Evolutionary conservation across 1,284 basidiomycete species (phyloP), one percentile per base, ranked within the genome.

Genomic region (Rhodotorula sp.): DNA sequence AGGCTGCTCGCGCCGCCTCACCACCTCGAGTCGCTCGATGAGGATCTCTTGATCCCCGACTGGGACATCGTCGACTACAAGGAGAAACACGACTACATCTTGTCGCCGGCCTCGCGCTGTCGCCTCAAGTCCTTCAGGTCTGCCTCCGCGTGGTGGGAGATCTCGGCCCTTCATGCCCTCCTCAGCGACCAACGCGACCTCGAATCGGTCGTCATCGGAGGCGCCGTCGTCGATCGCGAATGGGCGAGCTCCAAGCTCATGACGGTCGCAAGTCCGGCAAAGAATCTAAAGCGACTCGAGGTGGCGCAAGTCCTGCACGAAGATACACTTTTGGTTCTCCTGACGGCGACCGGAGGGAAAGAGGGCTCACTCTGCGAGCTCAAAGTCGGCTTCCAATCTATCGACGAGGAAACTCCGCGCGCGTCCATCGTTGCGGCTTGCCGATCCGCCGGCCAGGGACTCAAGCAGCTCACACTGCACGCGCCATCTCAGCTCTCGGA

Each of bases 351-450:
- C 17, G 65, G 59, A 44, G 59, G 59, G 14, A 15, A 22, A 12
- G n/a, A 17, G 26, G 17, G 37, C 18, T 17, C 30, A 1, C 51
- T 71, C 30, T 4, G 24, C 8, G 30, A 54, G 17, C 45, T 73
- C 4, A 20, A 44, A 2, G 6, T 73, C 18, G 55, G 56, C 2
- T 69, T 66, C 53, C 66, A 68, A 42, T 58, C 51, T 3, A 59
- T 70, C 54, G 72, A 73, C 44, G 59, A 70, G 54, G 72, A 73
- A n/a, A 73, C 69, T 14, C 72, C 72, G 1, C 51, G 64, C 20
- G 61, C 56, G 0, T 66, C 66, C 2, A 68, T 73, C 58, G 61
- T 62, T 4, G 3, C 53, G 26, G 72, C 72, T 7, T 29, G 70
- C 24, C 24, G 42, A 2, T 44, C 24, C 17, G 64, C 71, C 58